A percentile compares a stretch with the other conserved stretches of the same genome.
Evolutionary conservation across 2,329 filamentous ascomycete genomes (phyloP).

Genomic region (Aspergillus luchuensis): DNA sequence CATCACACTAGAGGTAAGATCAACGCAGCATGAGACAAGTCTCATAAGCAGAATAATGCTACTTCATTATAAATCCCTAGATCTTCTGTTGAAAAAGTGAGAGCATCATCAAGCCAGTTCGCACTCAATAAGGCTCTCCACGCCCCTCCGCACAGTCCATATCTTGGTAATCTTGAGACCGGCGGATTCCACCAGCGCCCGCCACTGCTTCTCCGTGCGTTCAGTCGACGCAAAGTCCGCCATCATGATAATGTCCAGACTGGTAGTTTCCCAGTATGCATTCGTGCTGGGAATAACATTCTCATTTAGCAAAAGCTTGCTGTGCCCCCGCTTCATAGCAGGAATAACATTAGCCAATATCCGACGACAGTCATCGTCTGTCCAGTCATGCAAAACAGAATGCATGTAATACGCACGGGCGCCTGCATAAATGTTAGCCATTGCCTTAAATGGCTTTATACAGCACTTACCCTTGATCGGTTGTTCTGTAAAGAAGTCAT

Average conservation of each 20-base stretch:
- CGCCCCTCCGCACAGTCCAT: constrained; percentile 28
- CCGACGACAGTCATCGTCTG: constrained; percentile 32
- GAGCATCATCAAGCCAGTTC: constrained; percentile 17
- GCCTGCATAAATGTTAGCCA: constrained; percentile 19
- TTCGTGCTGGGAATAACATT: constrained; percentile 43
- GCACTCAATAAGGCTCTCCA: constrained; percentile 31
- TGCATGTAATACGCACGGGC: constrained; percentile 33
- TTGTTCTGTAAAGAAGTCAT: constrained; percentile 53
- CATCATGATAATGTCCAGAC: constrained; percentile 50
- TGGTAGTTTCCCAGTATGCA: constrained; percentile 35
- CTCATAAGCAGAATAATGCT: too few species aligned
- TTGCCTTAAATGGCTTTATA: neutral
- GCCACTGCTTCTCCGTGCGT: constrained; percentile 45
- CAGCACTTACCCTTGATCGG: constrained; percentile 44
- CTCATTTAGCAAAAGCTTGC: constrained; percentile 50
- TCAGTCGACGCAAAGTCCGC: constrained; percentile 40
- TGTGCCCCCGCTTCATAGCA: constrained; percentile 42
- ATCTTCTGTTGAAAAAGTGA: too few species aligned
- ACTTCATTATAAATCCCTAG: too few species aligned
- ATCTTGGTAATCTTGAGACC: constrained; percentile 42
- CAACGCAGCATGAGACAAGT: too few species aligned
- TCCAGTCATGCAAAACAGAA: constrained; percentile 34
- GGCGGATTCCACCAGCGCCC: constrained; percentile 32
- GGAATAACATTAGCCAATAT: constrained; percentile 32
- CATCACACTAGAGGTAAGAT: too few species aligned